These are phyloP conservation scores for Apiotrichum porosum DNA, from an alignment of 1,284 basidiomycete genomes.

Conservation along the genomic window DNA sequence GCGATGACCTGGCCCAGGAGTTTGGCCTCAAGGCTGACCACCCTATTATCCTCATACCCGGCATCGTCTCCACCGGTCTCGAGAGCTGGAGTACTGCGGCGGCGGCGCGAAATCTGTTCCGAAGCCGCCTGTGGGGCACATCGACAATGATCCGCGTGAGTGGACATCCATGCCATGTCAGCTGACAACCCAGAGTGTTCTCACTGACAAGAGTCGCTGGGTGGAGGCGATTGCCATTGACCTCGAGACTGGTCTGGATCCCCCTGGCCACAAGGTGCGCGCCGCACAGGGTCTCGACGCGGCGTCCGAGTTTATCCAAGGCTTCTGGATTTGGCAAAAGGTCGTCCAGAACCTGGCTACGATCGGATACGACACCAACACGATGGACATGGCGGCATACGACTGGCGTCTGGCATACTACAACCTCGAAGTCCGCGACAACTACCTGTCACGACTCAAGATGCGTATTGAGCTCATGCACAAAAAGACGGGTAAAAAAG, in stretches of 20 bases:
- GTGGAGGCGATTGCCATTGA: conserved; percentile 86
- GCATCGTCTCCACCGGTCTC: conserved; percentile 50
- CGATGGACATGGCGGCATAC: conserved; percentile 78
- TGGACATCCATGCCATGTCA: too few relatives aligned
- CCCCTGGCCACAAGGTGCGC: conserved; percentile 78
- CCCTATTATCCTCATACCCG: conserved; percentile 76
- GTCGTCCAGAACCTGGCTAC: conserved; percentile 88
- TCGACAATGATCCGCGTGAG: conserved; percentile 6
- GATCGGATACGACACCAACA: conserved; percentile 86
- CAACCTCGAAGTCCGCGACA: conserved; percentile 86
- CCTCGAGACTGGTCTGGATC: conserved; percentile 85
- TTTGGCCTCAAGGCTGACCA: conserved; percentile 64
- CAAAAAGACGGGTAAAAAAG: conserved; percentile 68
- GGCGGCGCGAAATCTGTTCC: conserved; percentile 43
- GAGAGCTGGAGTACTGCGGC: conserved; percentile 46
- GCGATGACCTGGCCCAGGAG: conserved; percentile 62
- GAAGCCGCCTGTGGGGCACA: conserved; percentile 46
- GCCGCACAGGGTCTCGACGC: conserved; percentile 73
- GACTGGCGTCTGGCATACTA: conserved; percentile 88
- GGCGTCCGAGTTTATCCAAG: conserved; percentile 79
- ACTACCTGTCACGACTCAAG: conserved; percentile 87
- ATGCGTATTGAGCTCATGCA: conserved; percentile 76
- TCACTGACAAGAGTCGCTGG: conserved; percentile 79
- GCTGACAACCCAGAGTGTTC: conserved; percentile 50
- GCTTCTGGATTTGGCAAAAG: conserved; percentile 96